Percentiles rank a stretch among this genome's conserved stretches.
Conservation (phyloP, 2,329 filamentous ascomycete species). For the Diaporthe sp. region DNA sequence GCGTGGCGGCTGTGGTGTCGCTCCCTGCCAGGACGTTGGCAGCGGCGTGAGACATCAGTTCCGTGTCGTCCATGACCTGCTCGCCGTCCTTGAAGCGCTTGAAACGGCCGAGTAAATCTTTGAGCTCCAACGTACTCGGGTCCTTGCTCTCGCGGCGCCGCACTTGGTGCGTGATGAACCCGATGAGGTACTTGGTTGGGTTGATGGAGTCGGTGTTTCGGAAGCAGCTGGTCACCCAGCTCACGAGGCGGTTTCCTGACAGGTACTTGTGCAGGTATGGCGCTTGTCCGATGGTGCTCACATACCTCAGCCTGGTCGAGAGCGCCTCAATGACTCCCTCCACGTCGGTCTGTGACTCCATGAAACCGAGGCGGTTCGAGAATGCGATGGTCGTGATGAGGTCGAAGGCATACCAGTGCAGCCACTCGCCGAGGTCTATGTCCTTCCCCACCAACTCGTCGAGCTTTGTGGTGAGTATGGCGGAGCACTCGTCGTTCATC, state of each 20-base stretch:
- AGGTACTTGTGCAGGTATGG: slow-evolving; percentile 21
- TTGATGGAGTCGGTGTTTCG: neutral
- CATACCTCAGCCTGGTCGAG: neutral
- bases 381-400: slow-evolving; percentile 35
- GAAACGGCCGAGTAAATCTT: slow-evolving; percentile 13
- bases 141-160: slow-evolving; percentile 13
- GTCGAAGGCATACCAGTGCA: slow-evolving; percentile 34
- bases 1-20: slow-evolving; percentile 62
- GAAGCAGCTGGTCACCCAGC: neutral
- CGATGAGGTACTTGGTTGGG: slow-evolving; percentile 17
- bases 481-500: slow-evolving; percentile 25
- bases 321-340: slow-evolving; percentile 31
- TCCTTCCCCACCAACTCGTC: slow-evolving; percentile 17
- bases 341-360: slow-evolving; percentile 38
- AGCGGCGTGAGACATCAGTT: slow-evolving; percentile 13
- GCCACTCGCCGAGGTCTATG: slow-evolving; percentile 15
- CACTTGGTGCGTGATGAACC: slow-evolving; percentile 3
- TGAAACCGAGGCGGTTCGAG: slow-evolving; percentile 38
- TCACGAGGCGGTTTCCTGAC: neutral
- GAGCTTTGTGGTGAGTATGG: slow-evolving; percentile 13
- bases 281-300: slow-evolving; percentile 14
- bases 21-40: slow-evolving; percentile 56
- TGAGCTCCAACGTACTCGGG: neutral
- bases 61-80: slow-evolving; percentile 19
- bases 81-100: slow-evolving; percentile 29